phyloP scores from a whole-genome alignment of 139 green algal genomes.

The Coelastrella sp. region DNA sequence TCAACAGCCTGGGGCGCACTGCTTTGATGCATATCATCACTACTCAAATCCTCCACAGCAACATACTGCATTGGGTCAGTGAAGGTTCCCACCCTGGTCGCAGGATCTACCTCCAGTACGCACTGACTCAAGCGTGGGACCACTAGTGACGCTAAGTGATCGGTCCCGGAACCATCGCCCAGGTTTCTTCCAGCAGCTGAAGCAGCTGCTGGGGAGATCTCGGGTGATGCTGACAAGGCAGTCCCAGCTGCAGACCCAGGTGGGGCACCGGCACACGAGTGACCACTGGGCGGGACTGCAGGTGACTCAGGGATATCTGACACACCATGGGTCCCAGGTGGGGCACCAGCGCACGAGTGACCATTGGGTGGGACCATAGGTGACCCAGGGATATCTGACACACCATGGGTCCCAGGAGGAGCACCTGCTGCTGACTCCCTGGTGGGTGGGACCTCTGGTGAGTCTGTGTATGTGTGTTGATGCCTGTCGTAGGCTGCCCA shows the following conservation, averaged over 20 bases:
- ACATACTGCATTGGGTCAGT: not conserved
- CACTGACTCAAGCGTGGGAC: too few species aligned
- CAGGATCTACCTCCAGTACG: too few species aligned
- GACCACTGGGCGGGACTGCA: not conserved
- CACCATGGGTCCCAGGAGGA: not conserved
- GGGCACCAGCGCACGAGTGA: not conserved
- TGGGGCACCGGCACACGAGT: not conserved
- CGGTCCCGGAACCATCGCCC: too few species aligned
- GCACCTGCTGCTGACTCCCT: not conserved
- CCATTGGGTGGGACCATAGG: not conserved
- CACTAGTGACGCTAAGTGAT: too few species aligned
- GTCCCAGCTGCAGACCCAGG: not conserved
- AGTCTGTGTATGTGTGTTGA: not conserved
- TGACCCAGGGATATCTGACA: not conserved
- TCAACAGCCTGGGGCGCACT: not conserved
- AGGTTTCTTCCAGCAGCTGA: too few species aligned
- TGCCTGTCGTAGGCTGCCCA: slow-evolving; percentile 8
- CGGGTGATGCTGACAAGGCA: not conserved
- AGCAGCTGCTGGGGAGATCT: too few species aligned
- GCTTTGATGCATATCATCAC: too few species aligned
- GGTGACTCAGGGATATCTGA: not conserved
- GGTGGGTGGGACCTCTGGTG: not conserved
- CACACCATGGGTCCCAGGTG: not conserved
- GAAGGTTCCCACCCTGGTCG: not conserved
- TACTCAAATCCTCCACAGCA: not conserved